Evolutionary conservation across 1,139 yeast genomes (phyloP), one percentile per base, ranked within the genome.

Genomic region (Yamadazyma blattariae): DNA sequence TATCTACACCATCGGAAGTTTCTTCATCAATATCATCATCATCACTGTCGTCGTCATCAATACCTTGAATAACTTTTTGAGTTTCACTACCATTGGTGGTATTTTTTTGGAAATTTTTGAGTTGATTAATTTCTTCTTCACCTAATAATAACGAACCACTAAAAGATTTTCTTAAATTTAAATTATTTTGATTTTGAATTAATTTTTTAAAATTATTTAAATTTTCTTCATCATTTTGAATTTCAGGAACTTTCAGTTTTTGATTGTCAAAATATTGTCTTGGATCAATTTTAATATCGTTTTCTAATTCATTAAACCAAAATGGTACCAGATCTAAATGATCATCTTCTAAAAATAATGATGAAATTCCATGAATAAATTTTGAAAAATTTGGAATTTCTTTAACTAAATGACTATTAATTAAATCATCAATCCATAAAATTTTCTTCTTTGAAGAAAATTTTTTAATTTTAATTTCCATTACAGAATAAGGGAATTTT

Each of bases 301-400:
- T 52, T 54, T 92, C 97, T 50, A 92, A 68, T 44, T 90, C 97
- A 43, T 94, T 88, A 49, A 88, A 73, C 98, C 98, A 92, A 59
- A 88, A 85, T 35, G 98, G 98, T 45, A 92, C 70, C 45, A 83
- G 80, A 53, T 89, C 96, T 53, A 92, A 73, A 50, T 85, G 82
- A 51, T 90, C 97, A 55, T 87, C 95, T 57, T 90, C 97, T 39
- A 88, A 76, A 56, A 82, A 92, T 44, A 92, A 71, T 3, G 88
- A 73, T 6, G 97, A 90, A 44, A 89, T 79, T 61, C 96, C 97
- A 57, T 89, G 97, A 45, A 89, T 74, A 53, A 85, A 89, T 62
- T 88, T 85, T 33, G 95, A 84, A 52, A 89, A 89, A 54, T 86
- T 84, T 35, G 96, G 96, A 44, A 89, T 87, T 57, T 87, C 96